Evolutionary conservation across 2,329 filamentous ascomycete species (phyloP), one percentile per base, ranked within the genome.

Genomic region (Aspergillus puulaauensis): DNA sequence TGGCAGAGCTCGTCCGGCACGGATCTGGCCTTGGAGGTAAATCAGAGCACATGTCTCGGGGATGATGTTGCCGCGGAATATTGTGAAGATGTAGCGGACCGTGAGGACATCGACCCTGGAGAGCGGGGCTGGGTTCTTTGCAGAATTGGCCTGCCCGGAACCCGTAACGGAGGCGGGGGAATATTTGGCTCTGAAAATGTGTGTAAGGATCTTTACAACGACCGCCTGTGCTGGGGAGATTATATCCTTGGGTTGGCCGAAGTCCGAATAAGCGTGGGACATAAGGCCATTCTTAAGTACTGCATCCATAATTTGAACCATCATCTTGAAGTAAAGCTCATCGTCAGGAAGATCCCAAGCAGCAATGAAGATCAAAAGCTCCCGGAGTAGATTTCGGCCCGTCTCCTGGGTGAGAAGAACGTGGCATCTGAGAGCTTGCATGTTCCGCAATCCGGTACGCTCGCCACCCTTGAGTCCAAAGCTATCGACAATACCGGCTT

Each of bases 291-390:
- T 96, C 64, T 93, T 89, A 51, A 97, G 86, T 47, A 97, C 90
- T 0, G 93, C 91, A 71, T 96, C 91, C 76, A 97, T 91, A 59
- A 98, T 96, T 74, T 97, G 93, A 45, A 92, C 90, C 74, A 96
- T 97, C 73, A 97, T 91, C 73, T 96, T 93, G 79, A 96, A 97
- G 69, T 97, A 96, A 39, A 96, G 85, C 60, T 96, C 92, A 59
- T 93, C 89, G 72, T 98, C 93, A 41, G 91, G 89, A 67, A 97
- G 87, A 70, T 97, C 93, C 93, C 93, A 98, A 8, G 96, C 93
- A 5, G 93, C 93, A 61, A 97, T 96, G 72, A 97, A 97, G 58
- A 98, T 96, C 44, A 98, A 81, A 68, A 98, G 85, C 73, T 98
- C 93, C 56, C 93, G 84, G 1, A 98, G 80, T 4, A 98, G 80